Percentiles rank a stretch among this genome's conserved stretches.
These are phyloP conservation scores for Warburgia ugandensis DNA, from an alignment of 164 flowering plant genomes.

Conservation along the genomic window DNA sequence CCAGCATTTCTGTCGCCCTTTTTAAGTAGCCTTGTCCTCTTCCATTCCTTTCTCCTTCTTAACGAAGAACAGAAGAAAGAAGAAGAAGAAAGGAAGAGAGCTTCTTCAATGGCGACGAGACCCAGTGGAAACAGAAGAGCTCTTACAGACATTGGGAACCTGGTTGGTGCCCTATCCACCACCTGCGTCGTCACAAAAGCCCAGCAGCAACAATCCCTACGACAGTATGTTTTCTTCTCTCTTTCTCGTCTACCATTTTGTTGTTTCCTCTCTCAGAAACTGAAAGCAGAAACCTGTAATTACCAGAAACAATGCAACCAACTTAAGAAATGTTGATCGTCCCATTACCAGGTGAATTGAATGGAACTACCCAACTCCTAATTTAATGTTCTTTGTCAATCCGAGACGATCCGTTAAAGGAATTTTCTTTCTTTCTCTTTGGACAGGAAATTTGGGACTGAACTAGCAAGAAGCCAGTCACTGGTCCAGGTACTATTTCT, in stretches of 20 bases:
- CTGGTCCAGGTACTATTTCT: slow-evolving; percentile 3
- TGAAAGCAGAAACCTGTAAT: background rate
- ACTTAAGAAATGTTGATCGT: slow-evolving; percentile 1
- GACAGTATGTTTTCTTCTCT: slow-evolving; percentile 1
- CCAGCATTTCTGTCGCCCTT: background rate
- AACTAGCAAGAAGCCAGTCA: slow-evolving; percentile 3
- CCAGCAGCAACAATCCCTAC: background rate
- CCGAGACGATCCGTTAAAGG: background rate
- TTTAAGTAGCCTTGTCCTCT: background rate
- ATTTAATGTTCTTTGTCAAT: background rate
- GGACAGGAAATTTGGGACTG: slow-evolving; percentile 9
- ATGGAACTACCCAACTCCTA: background rate
- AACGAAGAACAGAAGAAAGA: background rate
- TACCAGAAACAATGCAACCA: slow-evolving; percentile 2
- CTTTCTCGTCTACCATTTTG: background rate
- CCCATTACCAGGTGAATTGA: slow-evolving; percentile 6
- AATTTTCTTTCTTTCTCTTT: background rate
- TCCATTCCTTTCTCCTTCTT: background rate
- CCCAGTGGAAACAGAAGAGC: slow-evolving; percentile 12
- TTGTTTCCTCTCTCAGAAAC: background rate
- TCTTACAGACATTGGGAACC: slow-evolving; percentile 12
- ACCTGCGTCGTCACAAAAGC: slow-evolving; percentile 3
- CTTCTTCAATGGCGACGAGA: slow-evolving; percentile 9
- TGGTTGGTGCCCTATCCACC: slow-evolving; percentile 5
- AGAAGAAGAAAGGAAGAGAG: background rate